Evolutionary conservation across 805 yeast genomes (phyloP), one percentile per base, ranked within the genome.

Genomic region (Kodamaea hsintzibuensis): DNA sequence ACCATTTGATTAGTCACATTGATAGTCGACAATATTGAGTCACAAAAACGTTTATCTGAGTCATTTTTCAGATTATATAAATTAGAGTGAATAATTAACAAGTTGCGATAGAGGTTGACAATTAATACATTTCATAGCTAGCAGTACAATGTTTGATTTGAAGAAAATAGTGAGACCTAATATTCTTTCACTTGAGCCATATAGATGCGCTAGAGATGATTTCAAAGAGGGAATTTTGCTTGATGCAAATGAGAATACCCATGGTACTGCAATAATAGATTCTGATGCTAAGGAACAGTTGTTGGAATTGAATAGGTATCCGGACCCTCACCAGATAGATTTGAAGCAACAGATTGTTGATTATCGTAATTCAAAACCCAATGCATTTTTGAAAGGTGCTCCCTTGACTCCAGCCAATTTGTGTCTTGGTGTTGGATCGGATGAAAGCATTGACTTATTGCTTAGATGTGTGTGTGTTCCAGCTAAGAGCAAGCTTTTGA

Each of bases 231-330:
- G 99, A 30, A 78, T 95, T 44, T 77, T 95, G 18, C 76, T 95
- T 51, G 99, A 95, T 70, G 99, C 99, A 53, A 95, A 95, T 65
- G 99, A 95, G 71, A 95, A 95, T 68, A 87, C 98, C 1, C 88
- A 86, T 65, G 99, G 98, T 0, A 93, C 97, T 3, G 83, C 96
- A 1, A 70, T 91, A 13, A 55, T 72, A 1, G 69, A 71, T 6
- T 59, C 83, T 19, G 68, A 78, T 2, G 59, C 61, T 0, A 70
- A 69, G 1, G 93, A 88, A 57, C 55, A 67, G 12, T 54, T 60
- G 1, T 72, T 83, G 58, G 86, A 85, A 48, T 82, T 95, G 61
- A 86, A 95, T 75, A 80, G 99, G 64, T 95, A 95, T 68, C 99
- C 99, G 14, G 99, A 95, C 64, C 99, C 99, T 8, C 98, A 95